Evolutionary conservation across 306 rosid genomes (phyloP).

Genomic region (Acacia melanoxylon): DNA sequence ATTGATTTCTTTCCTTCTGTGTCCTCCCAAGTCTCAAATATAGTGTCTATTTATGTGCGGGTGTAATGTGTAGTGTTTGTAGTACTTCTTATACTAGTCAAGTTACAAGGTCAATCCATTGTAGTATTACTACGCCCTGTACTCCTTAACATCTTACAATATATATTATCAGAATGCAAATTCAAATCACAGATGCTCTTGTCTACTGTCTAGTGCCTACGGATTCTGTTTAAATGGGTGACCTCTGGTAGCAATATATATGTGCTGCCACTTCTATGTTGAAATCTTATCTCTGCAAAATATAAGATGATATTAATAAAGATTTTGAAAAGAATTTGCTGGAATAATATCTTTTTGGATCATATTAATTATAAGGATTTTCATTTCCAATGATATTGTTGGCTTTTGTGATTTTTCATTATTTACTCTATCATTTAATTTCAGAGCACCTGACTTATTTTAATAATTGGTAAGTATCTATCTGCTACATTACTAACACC

Average conservation of each 20-base stretch:
- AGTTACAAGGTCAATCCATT: not conserved
- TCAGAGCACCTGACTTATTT: not conserved
- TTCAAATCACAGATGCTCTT: conserved; percentile 14
- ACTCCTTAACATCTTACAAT: not conserved
- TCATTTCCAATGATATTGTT: not conserved
- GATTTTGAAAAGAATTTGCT: not conserved
- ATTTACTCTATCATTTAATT: conserved; percentile 1
- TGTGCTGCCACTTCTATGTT: conserved; percentile 8
- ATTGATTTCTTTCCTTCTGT: too few relatives aligned
- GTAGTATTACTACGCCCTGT: not conserved
- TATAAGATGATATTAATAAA: not conserved
- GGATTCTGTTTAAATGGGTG: conserved; percentile 26
- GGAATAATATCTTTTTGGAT: not conserved
- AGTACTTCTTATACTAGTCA: not conserved
- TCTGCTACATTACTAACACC: conserved; percentile 8
- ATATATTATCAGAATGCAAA: conserved; percentile 14
- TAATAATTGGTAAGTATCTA: not conserved
- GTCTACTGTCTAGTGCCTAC: conserved; percentile 3
- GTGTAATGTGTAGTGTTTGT: not conserved
- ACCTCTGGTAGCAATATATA: conserved; percentile 12
- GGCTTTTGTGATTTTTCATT: conserved; percentile 12
- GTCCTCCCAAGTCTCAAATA: not conserved
- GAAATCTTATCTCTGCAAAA: conserved; percentile 7
- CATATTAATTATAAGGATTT: not conserved
- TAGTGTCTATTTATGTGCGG: not conserved